phyloP scores from a whole-genome alignment of 495 filamentous ascomycete species.

The Pseudoneurospora amorphoporcata region DNA sequence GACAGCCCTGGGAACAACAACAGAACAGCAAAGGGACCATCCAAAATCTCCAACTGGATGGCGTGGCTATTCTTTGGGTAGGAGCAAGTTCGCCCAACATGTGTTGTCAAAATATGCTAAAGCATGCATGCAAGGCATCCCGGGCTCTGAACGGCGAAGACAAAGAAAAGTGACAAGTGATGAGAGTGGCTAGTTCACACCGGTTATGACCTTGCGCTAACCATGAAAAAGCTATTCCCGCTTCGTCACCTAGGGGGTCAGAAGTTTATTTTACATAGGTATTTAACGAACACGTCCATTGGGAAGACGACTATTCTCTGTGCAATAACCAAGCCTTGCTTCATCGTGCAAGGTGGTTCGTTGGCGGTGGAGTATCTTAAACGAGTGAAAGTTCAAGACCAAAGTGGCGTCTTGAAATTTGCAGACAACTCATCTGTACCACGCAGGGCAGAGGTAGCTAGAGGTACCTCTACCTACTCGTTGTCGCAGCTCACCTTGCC shows the following conservation, averaged over 20 bases:
- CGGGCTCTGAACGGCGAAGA: background rate
- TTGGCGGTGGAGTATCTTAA: background rate
- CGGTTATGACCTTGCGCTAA: background rate
- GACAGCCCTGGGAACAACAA: background rate
- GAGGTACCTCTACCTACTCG: background rate
- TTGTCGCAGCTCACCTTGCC: background rate
- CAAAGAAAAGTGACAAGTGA: background rate
- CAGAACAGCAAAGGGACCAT: background rate
- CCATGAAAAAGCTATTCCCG: background rate
- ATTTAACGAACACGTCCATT: background rate
- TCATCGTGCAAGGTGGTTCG: background rate
- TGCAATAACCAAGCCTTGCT: background rate
- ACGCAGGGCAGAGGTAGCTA: background rate
- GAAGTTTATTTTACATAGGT: background rate
- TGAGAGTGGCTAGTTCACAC: background rate
- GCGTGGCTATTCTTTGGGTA: background rate
- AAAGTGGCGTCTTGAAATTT: background rate
- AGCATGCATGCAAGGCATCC: background rate
- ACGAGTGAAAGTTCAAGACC: background rate
- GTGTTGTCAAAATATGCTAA: background rate
- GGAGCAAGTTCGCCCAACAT: background rate
- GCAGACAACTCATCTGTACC: background rate
- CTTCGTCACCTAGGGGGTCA: background rate
- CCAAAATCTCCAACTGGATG: background rate
- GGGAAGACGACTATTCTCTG: background rate